Percentiles rank a stretch among this genome's conserved stretches.
Evolutionary conservation across 129 eudicot species (phyloP).

Genomic region (Centella asiatica): DNA sequence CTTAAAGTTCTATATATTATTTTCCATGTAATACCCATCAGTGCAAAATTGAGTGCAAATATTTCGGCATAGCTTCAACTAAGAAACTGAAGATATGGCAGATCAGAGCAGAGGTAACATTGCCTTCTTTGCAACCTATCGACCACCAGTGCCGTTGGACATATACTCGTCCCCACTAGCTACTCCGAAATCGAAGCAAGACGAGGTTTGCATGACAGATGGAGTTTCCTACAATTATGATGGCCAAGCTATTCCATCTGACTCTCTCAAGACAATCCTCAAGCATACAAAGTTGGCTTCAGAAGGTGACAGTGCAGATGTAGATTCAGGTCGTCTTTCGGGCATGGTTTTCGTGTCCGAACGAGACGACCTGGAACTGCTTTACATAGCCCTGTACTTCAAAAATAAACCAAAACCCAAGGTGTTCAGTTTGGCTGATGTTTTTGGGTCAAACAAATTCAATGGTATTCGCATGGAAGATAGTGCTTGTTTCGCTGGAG

Average conservation of each 20-base stretch:
- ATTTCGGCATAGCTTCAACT: too few relatives aligned
- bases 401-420: background rate
- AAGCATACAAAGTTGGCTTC: background rate
- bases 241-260: background rate
- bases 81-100: too few relatives aligned
- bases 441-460: background rate
- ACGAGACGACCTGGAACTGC: constrained; percentile 1
- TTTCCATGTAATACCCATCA: too few relatives aligned
- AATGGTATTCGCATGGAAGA: constrained; percentile 4
- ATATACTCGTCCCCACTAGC: background rate
- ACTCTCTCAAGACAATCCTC: background rate
- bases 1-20: too few relatives aligned
- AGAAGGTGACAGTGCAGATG: background rate
- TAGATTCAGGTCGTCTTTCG: constrained; percentile 2
- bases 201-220: background rate
- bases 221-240: constrained; percentile 2
- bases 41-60: too few relatives aligned
- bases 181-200: background rate
- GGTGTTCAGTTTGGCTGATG: background rate
- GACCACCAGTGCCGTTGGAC: background rate
- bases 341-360: constrained; percentile 4
- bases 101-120: constrained; percentile 15
- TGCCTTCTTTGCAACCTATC: constrained; percentile 7
- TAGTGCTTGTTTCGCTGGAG: constrained; percentile 5
- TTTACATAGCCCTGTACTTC: background rate